Conservation (phyloP, 2,329 filamentous ascomycete species). For the Coleophoma eucalyptorum region DNA sequence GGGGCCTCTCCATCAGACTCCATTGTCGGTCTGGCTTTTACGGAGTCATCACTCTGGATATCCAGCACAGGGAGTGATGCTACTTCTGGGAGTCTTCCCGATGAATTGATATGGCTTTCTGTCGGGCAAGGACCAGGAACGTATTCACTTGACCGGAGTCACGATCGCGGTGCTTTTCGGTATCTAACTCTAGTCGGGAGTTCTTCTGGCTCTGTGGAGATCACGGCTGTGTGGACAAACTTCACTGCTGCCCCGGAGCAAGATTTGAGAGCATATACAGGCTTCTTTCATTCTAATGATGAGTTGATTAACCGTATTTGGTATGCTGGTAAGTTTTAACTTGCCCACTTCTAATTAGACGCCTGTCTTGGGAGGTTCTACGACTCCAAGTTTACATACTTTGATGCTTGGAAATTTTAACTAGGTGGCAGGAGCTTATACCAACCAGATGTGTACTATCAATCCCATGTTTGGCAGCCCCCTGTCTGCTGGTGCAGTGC, state of each 20-base stretch:
- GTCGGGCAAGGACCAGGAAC: slow-evolving; percentile 26
- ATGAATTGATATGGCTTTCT: slow-evolving; percentile 44
- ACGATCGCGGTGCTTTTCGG: slow-evolving; percentile 40
- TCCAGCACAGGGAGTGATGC: slow-evolving; percentile 40
- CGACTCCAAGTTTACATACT: too few relatives aligned
- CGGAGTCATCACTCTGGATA: slow-evolving; percentile 41
- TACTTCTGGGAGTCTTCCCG: slow-evolving; percentile 39
- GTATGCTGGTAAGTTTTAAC: slow-evolving; percentile 27
- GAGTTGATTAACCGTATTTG: slow-evolving; percentile 32
- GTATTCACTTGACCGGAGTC: slow-evolving; percentile 36
- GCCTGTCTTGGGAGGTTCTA: too few relatives aligned
- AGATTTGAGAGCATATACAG: slow-evolving; percentile 25
- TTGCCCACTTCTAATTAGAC: too few relatives aligned
- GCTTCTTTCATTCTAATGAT: slow-evolving; percentile 25
- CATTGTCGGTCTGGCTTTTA: slow-evolving; percentile 34
- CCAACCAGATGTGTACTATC: slow-evolving; percentile 24
- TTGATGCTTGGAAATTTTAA: neutral
- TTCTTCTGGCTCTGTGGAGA: slow-evolving; percentile 33
- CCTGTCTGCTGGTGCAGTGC: slow-evolving; percentile 16
- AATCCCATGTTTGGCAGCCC: slow-evolving; percentile 29
- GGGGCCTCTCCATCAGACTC: slow-evolving; percentile 18
- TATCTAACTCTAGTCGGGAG: slow-evolving; percentile 42
- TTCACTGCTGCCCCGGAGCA: slow-evolving; percentile 32
- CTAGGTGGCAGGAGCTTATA: slow-evolving; percentile 26
- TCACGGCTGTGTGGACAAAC: slow-evolving; percentile 32